A percentile compares a stretch with the other conserved stretches of the same genome.
These are phyloP conservation scores for Amanita pseudoporphyria DNA, from an alignment of 768 basidiomycete genomes.

Conservation along the genomic window DNA sequence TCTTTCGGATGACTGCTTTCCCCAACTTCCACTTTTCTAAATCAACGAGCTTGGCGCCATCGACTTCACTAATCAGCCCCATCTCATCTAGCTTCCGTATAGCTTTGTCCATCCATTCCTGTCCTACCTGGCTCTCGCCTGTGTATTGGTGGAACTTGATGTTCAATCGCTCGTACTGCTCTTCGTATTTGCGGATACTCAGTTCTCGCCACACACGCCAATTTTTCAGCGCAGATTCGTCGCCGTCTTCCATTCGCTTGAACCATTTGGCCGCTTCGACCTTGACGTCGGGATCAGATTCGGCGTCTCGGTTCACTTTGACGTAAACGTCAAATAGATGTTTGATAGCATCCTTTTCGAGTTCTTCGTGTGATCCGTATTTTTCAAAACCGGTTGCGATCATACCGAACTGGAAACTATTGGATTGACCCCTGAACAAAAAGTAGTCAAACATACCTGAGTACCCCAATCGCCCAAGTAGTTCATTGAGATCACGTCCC, in stretches of 20 bases:
- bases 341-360: conserved; percentile 85
- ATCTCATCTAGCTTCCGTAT: conserved; percentile 59
- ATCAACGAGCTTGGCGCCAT: conserved; percentile 83
- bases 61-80: conserved; percentile 63
- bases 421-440: too few species aligned
- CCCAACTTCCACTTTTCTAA: conserved; percentile 85
- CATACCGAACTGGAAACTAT: conserved; percentile 55
- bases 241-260: conserved; percentile 91
- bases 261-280: conserved; percentile 78
- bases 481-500: conserved; percentile 87
- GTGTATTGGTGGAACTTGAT: conserved; percentile 88
- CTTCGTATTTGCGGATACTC: conserved; percentile 81
- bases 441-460: conserved; percentile 47
- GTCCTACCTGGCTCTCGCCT: conserved; percentile 78
- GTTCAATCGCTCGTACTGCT: conserved; percentile 84
- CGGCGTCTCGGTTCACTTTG: conserved; percentile 83
- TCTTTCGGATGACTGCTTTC: conserved; percentile 85
- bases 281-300: conserved; percentile 61
- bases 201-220: conserved; percentile 93
- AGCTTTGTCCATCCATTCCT: conserved; percentile 64
- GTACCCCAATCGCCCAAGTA: conserved; percentile 99
- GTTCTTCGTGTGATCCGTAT: conserved; percentile 78
- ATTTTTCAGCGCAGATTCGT: conserved; percentile 71
- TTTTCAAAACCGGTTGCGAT: conserved; percentile 88
- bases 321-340: conserved; percentile 95